These are phyloP conservation scores for Ceratocystis albifundus DNA, from an alignment of 2,329 filamentous ascomycete species.

Conservation along the genomic window DNA sequence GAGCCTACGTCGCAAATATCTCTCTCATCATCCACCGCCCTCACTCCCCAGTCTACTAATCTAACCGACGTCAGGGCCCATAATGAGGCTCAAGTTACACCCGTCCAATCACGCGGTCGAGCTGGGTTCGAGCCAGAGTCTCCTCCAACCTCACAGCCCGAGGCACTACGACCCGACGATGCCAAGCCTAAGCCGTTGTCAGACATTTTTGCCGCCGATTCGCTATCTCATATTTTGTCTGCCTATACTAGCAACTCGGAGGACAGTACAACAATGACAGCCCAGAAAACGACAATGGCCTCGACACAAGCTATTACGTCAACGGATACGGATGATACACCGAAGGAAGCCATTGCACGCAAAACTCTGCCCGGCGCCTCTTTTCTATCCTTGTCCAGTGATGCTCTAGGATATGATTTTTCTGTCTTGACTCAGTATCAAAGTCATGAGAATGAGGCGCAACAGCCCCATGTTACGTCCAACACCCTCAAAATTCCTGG, in stretches of 20 bases:
- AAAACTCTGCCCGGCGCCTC: background rate
- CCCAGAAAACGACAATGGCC: background rate
- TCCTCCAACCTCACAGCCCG: background rate
- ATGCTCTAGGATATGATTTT: conserved; percentile 17
- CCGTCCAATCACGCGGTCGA: background rate
- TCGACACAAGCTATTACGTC: conserved; percentile 19
- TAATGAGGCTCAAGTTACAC: background rate
- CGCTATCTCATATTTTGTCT: conserved; percentile 44
- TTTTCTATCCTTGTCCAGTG: background rate
- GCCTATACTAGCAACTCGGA: conserved; percentile 42
- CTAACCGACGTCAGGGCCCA: background rate
- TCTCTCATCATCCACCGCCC: conserved; percentile 22
- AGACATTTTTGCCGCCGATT: conserved; percentile 32
- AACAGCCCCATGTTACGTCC: conserved; percentile 18
- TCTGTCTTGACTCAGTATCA: conserved; percentile 18
- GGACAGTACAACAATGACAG: conserved; percentile 26
- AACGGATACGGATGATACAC: conserved; percentile 25
- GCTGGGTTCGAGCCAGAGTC: background rate
- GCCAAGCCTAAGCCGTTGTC: conserved; percentile 28
- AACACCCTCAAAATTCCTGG: conserved; percentile 18
- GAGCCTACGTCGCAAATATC: background rate
- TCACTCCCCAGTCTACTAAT: conserved; percentile 3
- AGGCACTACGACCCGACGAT: conserved; percentile 14
- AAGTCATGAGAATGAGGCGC: conserved; percentile 18
- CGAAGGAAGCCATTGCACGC: conserved; percentile 24